Percentiles rank a stretch among this genome's conserved stretches.
Conservation (phyloP, 345 rosid species). For the Populus nigra region DNA sequence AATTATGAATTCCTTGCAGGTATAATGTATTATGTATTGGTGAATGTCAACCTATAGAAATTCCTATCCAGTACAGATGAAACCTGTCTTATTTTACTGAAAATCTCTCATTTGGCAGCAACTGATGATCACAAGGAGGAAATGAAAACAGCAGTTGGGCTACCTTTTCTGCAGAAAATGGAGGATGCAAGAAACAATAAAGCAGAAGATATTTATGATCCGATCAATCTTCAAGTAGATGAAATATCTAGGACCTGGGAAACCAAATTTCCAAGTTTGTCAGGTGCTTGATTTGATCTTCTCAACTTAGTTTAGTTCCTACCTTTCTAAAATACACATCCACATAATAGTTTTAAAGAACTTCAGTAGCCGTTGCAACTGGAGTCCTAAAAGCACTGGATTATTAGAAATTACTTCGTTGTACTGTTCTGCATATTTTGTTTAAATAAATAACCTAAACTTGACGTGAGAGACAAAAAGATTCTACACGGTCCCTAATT, state of each 20-base stretch:
- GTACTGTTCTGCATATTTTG: background rate
- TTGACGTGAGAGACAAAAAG: background rate
- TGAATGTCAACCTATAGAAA: background rate
- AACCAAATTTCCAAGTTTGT: slow-evolving; percentile 16
- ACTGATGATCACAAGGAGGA: slow-evolving; percentile 25
- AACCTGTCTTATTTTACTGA: background rate
- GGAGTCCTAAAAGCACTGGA: background rate
- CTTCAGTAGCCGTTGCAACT: background rate
- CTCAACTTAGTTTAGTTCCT: background rate
- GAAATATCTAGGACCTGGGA: slow-evolving; percentile 15
- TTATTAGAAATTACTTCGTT: background rate
- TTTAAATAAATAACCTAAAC: background rate
- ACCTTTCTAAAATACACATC: background rate
- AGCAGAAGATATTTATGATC: slow-evolving; percentile 10
- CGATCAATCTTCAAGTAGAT: slow-evolving; percentile 5
- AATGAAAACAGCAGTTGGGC: slow-evolving; percentile 10
- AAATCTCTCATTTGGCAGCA: slow-evolving; percentile 31
- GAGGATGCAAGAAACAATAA: slow-evolving; percentile 12
- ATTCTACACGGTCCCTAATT: background rate
- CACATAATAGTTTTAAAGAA: background rate
- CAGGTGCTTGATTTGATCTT: slow-evolving; percentile 28
- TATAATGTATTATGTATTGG: background rate
- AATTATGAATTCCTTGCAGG: slow-evolving; percentile 26
- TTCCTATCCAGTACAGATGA: background rate
- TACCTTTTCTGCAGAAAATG: slow-evolving; percentile 16